Percentiles rank a stretch among this genome's conserved stretches.
These are phyloP conservation scores for Paecilomyces variotii DNA, from an alignment of 2,329 filamentous ascomycete species.

Conservation along the genomic window DNA sequence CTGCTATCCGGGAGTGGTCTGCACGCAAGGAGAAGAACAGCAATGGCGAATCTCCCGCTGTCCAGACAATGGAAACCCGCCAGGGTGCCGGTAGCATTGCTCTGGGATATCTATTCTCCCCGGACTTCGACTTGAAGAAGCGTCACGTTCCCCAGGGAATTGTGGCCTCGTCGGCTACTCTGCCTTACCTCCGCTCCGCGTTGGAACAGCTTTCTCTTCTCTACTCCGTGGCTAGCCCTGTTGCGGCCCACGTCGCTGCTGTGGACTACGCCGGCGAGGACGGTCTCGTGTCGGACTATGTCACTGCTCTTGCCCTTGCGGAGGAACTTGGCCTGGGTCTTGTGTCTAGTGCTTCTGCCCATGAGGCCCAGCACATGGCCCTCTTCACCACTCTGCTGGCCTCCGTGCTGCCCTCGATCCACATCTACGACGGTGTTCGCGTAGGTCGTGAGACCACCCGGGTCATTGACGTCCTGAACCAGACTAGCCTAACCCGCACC, in stretches of 20 bases:
- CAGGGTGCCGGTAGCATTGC: conserved; percentile 85
- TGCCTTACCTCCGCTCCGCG: conserved; percentile 71
- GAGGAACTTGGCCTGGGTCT: conserved; percentile 87
- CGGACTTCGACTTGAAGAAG: conserved; percentile 89
- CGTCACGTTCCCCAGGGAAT: conserved; percentile 86
- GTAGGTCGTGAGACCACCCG: conserved; percentile 75
- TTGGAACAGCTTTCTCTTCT: conserved; percentile 88
- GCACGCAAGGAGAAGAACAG: conserved; percentile 64
- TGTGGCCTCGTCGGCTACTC: conserved; percentile 73
- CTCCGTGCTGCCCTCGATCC: conserved; percentile 69
- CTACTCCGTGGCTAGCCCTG: conserved; percentile 84
- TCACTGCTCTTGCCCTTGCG: conserved; percentile 66
- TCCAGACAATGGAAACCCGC: conserved; percentile 77
- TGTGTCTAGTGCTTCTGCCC: conserved; percentile 74
- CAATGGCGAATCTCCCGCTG: conserved; percentile 68
- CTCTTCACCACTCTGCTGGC: conserved; percentile 78
- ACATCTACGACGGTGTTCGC: conserved; percentile 80
- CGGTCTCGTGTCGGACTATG: conserved; percentile 81
- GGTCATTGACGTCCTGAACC: conserved; percentile 72
- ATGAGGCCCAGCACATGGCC: conserved; percentile 93
- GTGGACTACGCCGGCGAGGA: conserved; percentile 68
- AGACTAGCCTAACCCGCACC: conserved; percentile 58
- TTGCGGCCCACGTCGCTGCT: conserved; percentile 86
- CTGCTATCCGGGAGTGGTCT: conserved; percentile 73
- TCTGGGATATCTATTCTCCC: conserved; percentile 94